Base-by-base conservation (phyloP, 352 stramenopile genomes). In the Globisporangium takayamanum region DNA sequence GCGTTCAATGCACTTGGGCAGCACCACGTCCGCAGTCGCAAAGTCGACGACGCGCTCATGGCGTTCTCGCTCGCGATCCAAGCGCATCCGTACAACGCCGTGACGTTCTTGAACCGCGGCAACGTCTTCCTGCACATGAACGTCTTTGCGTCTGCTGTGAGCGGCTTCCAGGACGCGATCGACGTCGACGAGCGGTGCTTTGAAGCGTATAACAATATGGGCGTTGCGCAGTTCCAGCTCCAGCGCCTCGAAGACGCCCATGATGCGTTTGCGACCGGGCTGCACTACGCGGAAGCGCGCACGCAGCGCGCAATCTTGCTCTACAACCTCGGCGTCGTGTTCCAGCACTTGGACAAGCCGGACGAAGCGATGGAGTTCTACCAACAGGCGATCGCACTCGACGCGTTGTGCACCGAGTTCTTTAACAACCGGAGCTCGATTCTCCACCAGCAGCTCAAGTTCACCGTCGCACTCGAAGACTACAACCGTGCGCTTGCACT, bases 381-480 rank as follows among this genome's bases (percentile, higher is more conserved):
- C 46, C 70, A 84, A 50, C 74, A 80, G 51, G 75, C 74, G 0
- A 83, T 84, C 33, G 50, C 59, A 5, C 42, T 81, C 1, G 72
- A 84, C 42, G 54, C 55, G 6, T 67, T 69, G 1, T 60, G 75
- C 7, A 68, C 66, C 10, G 68, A 78, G 62, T 80, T 85, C 47
- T 80, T 79, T 56, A 80, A 82, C 59, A 88, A 88, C 39, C 58
- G 78, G 39, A 82, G 73, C 33, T 67, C 71, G 4, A 82, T 82
- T 14, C 59, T 80, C 2, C 78, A 85, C 41, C 59, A 78, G 25
- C 78, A 88, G 52, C 68, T 81, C 59, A 72, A 73, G 55, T 82
- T 77, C 50, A 63, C 67, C 0, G 66, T 77, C 30, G 78, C 78
- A 2, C 53, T 88, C 1, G 70, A 78, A 51, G 78, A 88, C 49